Evolutionary conservation across 768 basidiomycete genomes (phyloP), one percentile per base, ranked within the genome.

Genomic region (Sporobolomyces pararoseus): DNA sequence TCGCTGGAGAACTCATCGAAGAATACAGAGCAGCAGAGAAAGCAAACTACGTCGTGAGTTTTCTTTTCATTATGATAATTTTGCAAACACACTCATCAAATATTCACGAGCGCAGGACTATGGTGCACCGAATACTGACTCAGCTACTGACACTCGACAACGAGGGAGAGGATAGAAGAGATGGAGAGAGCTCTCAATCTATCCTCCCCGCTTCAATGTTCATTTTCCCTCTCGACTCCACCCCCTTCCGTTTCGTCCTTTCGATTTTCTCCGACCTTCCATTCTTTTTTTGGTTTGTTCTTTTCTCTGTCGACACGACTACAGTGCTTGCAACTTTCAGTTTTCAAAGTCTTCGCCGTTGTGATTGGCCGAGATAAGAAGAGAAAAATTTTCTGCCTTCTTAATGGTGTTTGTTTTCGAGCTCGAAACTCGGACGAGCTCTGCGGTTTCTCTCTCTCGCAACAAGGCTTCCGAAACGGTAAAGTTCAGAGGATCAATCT

Each of bases 11-110:
- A 75, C 80, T 96, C 23, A 81, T 93, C 75, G 90, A 92, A 72
- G 95, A 97, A 78, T 98, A 97, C 81, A 89, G 90, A 76, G 94
- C 95, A 60, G 95, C 92, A 79, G 94, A 98, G 81, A 93, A 88
- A 77, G 84, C 90, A 14, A 91, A 95, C 77, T 98, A 98, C 80
- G 91, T 97, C 75, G 85, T 88, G 76, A 90, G 91, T 23, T 25
- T 29, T 78, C 27, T 50, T 39, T 25, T 31, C 17, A 25, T 57
- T 17, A 2, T 34, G 25, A 1, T 6, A 32, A 14, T 5, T 0
- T 4, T 23, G 25, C 21, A 21, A 54, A 23, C 53, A 7, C 25
- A n/a, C 23, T 52, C 25, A 52, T 29, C 25, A 4, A 4, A 29
- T 52, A 9, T 12, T 19, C 16, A 27, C 32, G 21, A 31, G 21